Percentiles rank a stretch among this genome's conserved stretches.
phyloP scores from a whole-genome alignment of 805 yeast species.

The Zygotorulaspora chibaensis region DNA sequence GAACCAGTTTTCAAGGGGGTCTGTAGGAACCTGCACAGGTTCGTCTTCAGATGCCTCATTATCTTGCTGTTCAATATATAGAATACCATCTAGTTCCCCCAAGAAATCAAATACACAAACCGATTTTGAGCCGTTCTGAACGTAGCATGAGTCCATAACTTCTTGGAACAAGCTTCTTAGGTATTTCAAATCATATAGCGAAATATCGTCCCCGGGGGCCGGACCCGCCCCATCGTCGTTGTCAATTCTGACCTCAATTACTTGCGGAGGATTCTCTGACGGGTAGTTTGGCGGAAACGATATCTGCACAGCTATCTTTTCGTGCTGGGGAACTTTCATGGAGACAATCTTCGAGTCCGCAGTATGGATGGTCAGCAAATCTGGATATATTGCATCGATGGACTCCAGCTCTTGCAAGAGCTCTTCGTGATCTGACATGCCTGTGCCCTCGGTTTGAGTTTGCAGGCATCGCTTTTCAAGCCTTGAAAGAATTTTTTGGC shows the following conservation, averaged over 20 bases:
- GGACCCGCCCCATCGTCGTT: conserved; percentile 29
- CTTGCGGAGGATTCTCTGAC: conserved; percentile 49
- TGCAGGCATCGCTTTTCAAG: not conserved
- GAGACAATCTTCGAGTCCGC: conserved; percentile 38
- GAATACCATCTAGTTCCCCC: conserved; percentile 56
- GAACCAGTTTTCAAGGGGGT: conserved; percentile 69
- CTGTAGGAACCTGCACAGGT: conserved; percentile 17
- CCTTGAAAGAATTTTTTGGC: not conserved
- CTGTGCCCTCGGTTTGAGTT: conserved; percentile 1
- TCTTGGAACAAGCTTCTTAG: conserved; percentile 46
- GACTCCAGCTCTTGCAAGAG: conserved; percentile 63
- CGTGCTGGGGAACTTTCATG: conserved; percentile 58
- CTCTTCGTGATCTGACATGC: conserved; percentile 20
- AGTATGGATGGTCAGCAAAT: conserved; percentile 38
- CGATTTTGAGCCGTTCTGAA: conserved; percentile 42
- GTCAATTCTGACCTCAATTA: conserved; percentile 47
- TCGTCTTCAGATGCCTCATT: conserved; percentile 8
- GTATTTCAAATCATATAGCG: conserved; percentile 43
- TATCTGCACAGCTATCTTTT: conserved; percentile 55
- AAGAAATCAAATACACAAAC: conserved; percentile 81
- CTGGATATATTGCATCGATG: conserved; percentile 84
- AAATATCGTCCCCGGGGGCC: conserved; percentile 12
- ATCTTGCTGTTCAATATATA: conserved; percentile 36
- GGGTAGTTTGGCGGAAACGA: conserved; percentile 76
- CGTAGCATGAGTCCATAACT: conserved; percentile 50